Evolutionary conservation across 106 monocot genomes (phyloP), one percentile per base, ranked within the genome.

Genomic region (Phalaenopsis aphrodite): DNA sequence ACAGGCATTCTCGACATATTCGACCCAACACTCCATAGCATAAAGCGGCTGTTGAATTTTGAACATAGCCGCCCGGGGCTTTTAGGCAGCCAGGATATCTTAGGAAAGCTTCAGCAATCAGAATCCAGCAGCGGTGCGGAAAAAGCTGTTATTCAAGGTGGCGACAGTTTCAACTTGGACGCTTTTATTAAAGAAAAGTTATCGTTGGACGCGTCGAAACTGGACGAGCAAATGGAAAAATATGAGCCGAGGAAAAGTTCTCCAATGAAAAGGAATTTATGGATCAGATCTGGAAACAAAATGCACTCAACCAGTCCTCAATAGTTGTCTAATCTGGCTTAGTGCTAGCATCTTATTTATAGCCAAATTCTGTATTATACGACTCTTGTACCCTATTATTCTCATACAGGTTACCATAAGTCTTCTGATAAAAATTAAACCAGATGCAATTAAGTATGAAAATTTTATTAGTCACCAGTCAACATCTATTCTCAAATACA

Each of bases 1-100:
- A 91, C 91, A 89, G 94, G 98, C n/a, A 85, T 98, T 47, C 77
- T 91, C 0, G 94, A 98, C 84, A 88, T 98, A 79, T 83, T 98
- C 42, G 94, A 98, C 82, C 98, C 98, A 55, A 92, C 98, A 37
- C 61, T 98, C 55, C 88, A 86, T 78, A 89, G 94, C 79, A 88
- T 98, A 79, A 94, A 89, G 78, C 24, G 85, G 48, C 78, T 98
- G 45, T 52, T 98, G 24, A 94, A 87, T 47, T 75, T 92, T 11
- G 88, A 91, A 52, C 87, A 90, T 66, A 86, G 48, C 49, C 30
- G 47, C n/a, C 77, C 85, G 6, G 88, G 86, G 61, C 45, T 79
- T 1, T 1, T 41, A 1, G 81, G 84, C 39, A 79, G 55, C 6
- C 66, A 83, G 76, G 83, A 90, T 69, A 72, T 79, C 12, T 42